A percentile compares a stretch with the other conserved stretches of the same genome.
phyloP scores from a whole-genome alignment of 1,139 yeast genomes.

The Diutina mesorugosa region DNA sequence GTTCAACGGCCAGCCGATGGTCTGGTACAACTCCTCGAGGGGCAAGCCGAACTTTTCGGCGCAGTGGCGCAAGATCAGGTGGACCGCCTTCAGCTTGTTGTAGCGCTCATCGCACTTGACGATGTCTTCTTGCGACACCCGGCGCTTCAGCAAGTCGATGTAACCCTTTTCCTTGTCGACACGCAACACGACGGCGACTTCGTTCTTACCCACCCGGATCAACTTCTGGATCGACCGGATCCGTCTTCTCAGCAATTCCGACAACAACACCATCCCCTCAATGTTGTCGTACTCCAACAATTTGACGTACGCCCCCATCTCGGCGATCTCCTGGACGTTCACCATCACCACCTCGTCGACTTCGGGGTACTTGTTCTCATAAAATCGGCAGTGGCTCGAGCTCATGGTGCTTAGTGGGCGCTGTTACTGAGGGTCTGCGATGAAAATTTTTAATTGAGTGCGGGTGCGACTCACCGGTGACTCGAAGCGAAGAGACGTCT shows the following conservation, averaged over 20 bases:
- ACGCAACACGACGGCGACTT: conserved; percentile 96
- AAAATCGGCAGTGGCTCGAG: conserved; percentile 88
- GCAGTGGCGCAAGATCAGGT: conserved; percentile 93
- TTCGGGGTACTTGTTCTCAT: conserved; percentile 97
- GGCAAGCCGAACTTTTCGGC: conserved; percentile 92
- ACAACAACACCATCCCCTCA: conserved; percentile 95
- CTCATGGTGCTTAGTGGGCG: conserved; percentile 34
- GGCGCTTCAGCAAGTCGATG: conserved; percentile 93
- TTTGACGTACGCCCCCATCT: conserved; percentile 96
- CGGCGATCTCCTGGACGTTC: conserved; percentile 95
- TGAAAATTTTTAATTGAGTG: neutral
- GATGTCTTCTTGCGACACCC: conserved; percentile 97
- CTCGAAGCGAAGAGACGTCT: neutral
- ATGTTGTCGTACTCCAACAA: conserved; percentile 93
- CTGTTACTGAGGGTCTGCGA: neutral
- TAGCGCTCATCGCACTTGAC: conserved; percentile 96
- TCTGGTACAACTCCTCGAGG: conserved; percentile 72
- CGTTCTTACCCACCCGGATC: conserved; percentile 96
- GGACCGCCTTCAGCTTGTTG: conserved; percentile 94
- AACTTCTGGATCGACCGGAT: conserved; percentile 94
- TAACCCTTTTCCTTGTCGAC: conserved; percentile 98
- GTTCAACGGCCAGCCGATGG: conserved; percentile 96
- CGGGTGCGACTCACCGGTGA: neutral
- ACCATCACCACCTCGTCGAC: conserved; percentile 98
- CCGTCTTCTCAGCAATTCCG: conserved; percentile 97